Evolutionary conservation across 2,329 filamentous ascomycete genomes (phyloP).

Genomic region (Orbilia ellipsospora): DNA sequence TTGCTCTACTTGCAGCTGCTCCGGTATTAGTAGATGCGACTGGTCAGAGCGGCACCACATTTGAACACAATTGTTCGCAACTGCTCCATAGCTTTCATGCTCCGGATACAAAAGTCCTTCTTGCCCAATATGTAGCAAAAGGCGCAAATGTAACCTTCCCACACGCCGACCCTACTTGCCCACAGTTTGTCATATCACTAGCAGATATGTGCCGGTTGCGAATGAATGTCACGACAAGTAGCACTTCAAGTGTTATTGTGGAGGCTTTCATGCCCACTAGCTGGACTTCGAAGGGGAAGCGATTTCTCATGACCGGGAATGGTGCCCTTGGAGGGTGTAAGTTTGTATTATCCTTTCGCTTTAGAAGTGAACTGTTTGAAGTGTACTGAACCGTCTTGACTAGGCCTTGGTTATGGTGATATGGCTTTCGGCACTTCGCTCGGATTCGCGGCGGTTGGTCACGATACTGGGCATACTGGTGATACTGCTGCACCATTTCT

Average conservation of each 20-base stretch:
- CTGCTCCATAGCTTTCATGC: not conserved
- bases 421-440: slow-evolving; percentile 6
- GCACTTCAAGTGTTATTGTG: slow-evolving; percentile 13
- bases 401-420: slow-evolving; percentile 7
- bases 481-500: slow-evolving; percentile 20
- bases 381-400: not conserved
- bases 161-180: not conserved
- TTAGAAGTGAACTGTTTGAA: not conserved
- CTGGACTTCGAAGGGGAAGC: slow-evolving; percentile 8
- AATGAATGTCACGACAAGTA: slow-evolving; percentile 23
- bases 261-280: slow-evolving; percentile 35
- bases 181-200: not conserved
- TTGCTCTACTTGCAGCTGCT: not conserved
- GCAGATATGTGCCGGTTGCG: slow-evolving; percentile 11
- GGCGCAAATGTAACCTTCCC: not conserved
- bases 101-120: not conserved
- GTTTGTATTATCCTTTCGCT: not conserved
- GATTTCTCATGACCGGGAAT: slow-evolving; percentile 23
- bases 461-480: slow-evolving; percentile 37
- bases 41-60: not conserved
- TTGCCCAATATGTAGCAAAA: not conserved
- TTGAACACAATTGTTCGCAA: not conserved
- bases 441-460: slow-evolving; percentile 28
- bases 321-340: slow-evolving; percentile 12
- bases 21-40: not conserved